Base-by-base conservation (phyloP, 495 filamentous ascomycete species). In the Aspergillus bridgeri region DNA sequence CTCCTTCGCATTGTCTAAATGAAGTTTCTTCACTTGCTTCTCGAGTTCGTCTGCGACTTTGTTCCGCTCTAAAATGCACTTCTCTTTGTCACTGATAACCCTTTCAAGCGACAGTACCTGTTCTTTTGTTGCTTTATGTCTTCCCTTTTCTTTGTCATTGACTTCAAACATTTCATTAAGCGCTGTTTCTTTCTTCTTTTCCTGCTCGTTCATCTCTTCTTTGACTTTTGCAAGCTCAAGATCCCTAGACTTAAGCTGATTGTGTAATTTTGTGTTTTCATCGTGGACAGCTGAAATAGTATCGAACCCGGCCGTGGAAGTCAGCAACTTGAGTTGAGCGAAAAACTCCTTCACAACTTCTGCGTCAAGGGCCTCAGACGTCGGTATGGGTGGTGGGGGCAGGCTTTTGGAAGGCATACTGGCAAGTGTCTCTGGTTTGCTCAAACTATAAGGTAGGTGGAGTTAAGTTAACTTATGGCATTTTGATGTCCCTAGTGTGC, bases 81-180 rank as follows among this genome's bases (percentile, higher is more conserved):
- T 46, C 8, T 62, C 53, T 33, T 58, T 61, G 0, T 58, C 43
- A 29, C 18, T n/a, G n/a, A 58, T 51, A n/a, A 22, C 47, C 15
- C 42, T 48, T 43, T 56, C 27, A 33, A 62, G 42, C 11, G 46
- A 44, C 11, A 46, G 18, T 3, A 62, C 48, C 4, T 42, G 21
- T 24, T 59, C 42, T 29, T 46, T 20, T 19, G 58, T 48, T n/a
- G 49, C 45, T 2, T 50, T 56, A 25, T 59, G 43, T 24, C 43
- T 52, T 17, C 18, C 25, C 51, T 50, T 61, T 56, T 61, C 62
- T 51, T 42, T 61, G 38, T 61, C 38, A 11, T 45, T 56, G 42
- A 17, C 15, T 23, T 56, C 43, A 20, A 48, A 5, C 24, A 56
- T 24, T n/a, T 48, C 53, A 11, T 42, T 45, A 6, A 56, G 8